Conservation (phyloP, 2,329 filamentous ascomycete species). For the Epichloe uncinata region DNA sequence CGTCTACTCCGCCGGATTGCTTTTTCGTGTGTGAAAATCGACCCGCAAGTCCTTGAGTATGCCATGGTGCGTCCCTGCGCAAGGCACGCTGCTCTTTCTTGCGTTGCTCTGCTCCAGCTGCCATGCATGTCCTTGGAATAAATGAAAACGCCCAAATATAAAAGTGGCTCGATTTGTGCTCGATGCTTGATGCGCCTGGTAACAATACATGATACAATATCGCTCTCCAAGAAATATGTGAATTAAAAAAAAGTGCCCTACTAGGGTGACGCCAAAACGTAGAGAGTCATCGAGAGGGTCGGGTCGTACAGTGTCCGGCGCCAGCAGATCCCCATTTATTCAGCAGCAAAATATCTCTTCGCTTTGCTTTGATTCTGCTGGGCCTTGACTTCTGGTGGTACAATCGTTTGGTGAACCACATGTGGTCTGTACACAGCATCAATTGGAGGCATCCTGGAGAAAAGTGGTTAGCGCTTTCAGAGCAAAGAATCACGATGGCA, state of each 20-base stretch:
- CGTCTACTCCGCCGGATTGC: neutral
- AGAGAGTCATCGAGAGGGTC: neutral
- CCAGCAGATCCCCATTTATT: constrained; percentile 22
- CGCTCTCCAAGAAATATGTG: neutral
- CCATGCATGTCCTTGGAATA: constrained; percentile 1
- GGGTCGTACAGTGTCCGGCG: neutral
- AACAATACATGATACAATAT: constrained; percentile 1
- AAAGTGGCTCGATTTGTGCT: neutral
- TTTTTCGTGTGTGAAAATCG: too few species aligned
- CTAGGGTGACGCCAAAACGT: neutral
- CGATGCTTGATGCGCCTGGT: neutral
- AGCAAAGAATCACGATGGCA: neutral
- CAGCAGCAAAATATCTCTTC: constrained; percentile 61
- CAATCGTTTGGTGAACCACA: constrained; percentile 77
- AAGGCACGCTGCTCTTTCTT: constrained; percentile 4
- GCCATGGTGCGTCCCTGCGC: neutral
- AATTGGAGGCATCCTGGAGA: constrained; percentile 61
- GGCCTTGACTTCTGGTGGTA: constrained; percentile 57
- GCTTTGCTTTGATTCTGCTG: constrained; percentile 51
- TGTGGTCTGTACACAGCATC: constrained; percentile 86
- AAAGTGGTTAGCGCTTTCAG: neutral
- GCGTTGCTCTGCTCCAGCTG: constrained; percentile 2
- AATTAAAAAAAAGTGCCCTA: neutral
- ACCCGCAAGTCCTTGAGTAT: neutral
- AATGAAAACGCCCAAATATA: neutral